phyloP scores from a whole-genome alignment of 2,329 filamentous ascomycete genomes.

The Fusarium illudens region DNA sequence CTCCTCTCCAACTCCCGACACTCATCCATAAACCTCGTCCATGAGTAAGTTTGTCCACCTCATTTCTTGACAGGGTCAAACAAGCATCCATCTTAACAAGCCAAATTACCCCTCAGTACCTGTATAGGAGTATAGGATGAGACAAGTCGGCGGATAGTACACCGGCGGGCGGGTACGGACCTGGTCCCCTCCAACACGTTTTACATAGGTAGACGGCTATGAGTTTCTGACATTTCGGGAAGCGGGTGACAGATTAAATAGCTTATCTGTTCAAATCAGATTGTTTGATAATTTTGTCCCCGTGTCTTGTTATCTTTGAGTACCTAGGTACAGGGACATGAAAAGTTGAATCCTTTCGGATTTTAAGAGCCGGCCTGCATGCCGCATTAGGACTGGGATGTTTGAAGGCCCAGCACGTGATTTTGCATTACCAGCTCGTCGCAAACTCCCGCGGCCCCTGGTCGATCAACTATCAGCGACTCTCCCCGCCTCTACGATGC shows the following conservation, averaged over 20 bases:
- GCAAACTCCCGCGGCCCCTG: neutral
- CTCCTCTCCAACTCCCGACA: neutral
- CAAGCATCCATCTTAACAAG: neutral
- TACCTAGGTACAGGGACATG: no score
- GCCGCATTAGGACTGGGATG: no score
- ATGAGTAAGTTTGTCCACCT: neutral
- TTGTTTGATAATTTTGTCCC: neutral
- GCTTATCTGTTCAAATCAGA: neutral
- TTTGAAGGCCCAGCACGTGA: neutral
- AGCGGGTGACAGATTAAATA: neutral
- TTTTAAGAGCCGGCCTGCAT: no score
- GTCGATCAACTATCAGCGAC: neutral
- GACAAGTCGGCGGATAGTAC: neutral
- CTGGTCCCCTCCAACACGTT: neutral
- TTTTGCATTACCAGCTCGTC: neutral
- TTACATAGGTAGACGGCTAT: neutral
- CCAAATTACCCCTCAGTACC: neutral
- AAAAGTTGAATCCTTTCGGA: no score
- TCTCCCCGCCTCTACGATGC: neutral
- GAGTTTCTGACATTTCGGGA: neutral
- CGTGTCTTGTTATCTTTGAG: neutral
- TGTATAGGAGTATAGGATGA: neutral
- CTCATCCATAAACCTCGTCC: neutral
- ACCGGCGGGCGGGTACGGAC: neutral
- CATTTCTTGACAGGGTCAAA: neutral